Base-by-base conservation (phyloP, 2,329 filamentous ascomycete genomes). In the Didymella pomorum region DNA sequence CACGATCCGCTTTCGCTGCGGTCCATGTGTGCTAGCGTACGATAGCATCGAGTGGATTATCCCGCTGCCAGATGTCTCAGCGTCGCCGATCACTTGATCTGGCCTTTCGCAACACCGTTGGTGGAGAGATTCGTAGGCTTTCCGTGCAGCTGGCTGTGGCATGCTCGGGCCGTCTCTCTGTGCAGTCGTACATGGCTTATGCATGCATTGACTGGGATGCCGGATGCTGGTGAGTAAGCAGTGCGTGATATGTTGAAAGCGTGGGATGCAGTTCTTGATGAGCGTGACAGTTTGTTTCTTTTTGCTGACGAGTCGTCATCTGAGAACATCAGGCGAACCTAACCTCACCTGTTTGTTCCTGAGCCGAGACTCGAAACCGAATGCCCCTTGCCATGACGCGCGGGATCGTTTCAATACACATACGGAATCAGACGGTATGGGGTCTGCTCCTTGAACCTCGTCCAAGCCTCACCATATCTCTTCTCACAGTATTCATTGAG, bases 401-500 rank as follows among this genome's bases (percentile, higher is more conserved):
- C 10, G n/a, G 33, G 14, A 0, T 16, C 2, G 12, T 16, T 14
- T 58, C 57, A 76, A 57, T 75, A 76, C 14, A 76, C 61, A 20
- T 64, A 73, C 16, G 73, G 74, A 41, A 76, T 64, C 29, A 77
- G 67, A 29, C 65, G 65, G 49, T 75, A 80, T n/a, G 70, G 75
- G 2, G 76, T 78, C 53, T 74, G 73, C 58, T 73, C 66, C 73
- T 78, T 80, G 64, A 78, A 78, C 52, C 72, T 64, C 25, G 68
- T 60, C 77, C 78, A 80, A n/a, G 74, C 71, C 31, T 71, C 69
- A 0, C 78, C 78, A 60, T 81, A 81, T 45, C 71, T 60, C 55
- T 72, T 72, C 52, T 71, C 66, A 64, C 83, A 81, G 64, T 86
- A 85, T 55, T 79, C 71, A 64, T 84, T 81, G 58, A 86, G 64